phyloP scores from a whole-genome alignment of 192 early-diverging fungal species.

The Phycomyces blakesleeanus region DNA sequence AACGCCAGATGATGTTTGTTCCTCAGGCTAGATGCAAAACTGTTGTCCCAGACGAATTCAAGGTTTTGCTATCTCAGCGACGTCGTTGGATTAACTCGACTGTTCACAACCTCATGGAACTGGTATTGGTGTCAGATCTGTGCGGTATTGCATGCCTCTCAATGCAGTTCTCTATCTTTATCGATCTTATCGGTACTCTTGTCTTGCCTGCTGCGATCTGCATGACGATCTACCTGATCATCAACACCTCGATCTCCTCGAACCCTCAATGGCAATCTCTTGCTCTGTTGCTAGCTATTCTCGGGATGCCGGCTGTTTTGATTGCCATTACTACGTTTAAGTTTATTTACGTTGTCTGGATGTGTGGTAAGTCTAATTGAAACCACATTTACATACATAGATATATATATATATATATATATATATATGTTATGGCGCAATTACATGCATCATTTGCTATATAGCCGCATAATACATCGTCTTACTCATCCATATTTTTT shows the following conservation, averaged over 20 bases:
- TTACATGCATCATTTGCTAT: not conserved
- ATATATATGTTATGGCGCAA: not conserved
- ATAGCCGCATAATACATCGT: not conserved
- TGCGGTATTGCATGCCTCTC: conserved; percentile 88
- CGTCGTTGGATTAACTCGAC: conserved; percentile 96
- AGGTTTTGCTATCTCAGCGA: conserved; percentile 83
- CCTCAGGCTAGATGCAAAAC: conserved; percentile 83
- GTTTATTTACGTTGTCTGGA: conserved; percentile 85
- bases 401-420: conserved; percentile 3
- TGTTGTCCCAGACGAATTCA: conserved; percentile 78
- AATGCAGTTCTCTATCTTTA: conserved; percentile 78
- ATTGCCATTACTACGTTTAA: conserved; percentile 86
- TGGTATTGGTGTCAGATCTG: conserved; percentile 83
- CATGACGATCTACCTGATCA: conserved; percentile 51
- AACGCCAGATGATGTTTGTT: conserved; percentile 84
- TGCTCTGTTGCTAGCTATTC: conserved; percentile 67
- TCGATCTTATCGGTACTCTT: conserved; percentile 72
- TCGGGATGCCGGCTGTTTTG: conserved; percentile 86
- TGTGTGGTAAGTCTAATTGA: conserved; percentile 49
- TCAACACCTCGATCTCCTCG: conserved; percentile 36
- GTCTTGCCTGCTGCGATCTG: conserved; percentile 64
- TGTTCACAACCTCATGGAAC: conserved; percentile 84
- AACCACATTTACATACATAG: not conserved
- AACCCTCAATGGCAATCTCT: conserved; percentile 51
- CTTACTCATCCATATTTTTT: not conserved